A percentile compares a stretch with the other conserved stretches of the same genome.
Evolutionary conservation across 108 stramenopile species (phyloP).

Genomic region (Craspedostauros australis): DNA sequence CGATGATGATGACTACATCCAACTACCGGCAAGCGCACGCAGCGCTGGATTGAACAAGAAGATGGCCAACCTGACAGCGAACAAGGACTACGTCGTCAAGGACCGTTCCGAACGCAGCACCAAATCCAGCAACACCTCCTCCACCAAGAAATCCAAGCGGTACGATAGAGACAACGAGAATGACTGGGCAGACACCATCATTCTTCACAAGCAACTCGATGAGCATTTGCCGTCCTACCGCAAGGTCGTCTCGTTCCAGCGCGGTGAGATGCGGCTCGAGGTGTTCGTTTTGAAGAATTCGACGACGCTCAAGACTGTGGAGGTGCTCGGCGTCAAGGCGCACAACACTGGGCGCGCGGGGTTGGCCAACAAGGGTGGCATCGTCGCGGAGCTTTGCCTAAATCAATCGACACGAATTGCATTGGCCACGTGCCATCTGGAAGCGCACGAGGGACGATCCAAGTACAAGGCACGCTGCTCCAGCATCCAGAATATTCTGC

Average conservation of each 20-base stretch:
- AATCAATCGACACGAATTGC: constrained; percentile 30
- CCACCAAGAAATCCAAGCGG: not conserved
- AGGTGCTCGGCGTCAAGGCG: constrained; percentile 26
- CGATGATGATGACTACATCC: not conserved
- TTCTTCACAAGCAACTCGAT: constrained; percentile 26
- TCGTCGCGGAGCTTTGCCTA: constrained; percentile 41
- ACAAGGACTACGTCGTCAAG: constrained; percentile 15
- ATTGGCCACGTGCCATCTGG: constrained; percentile 53
- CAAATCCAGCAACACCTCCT: not conserved
- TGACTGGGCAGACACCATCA: constrained; percentile 15
- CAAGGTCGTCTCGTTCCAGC: constrained; percentile 27
- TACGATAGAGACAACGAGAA: not conserved
- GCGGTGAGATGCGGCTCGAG: constrained; percentile 61
- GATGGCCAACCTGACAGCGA: constrained; percentile 10
- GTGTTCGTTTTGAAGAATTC: constrained; percentile 27
- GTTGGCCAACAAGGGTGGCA: constrained; percentile 63
- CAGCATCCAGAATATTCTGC: constrained; percentile 36
- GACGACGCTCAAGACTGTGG: constrained; percentile 10
- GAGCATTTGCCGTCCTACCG: constrained; percentile 32
- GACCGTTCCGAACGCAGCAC: not conserved
- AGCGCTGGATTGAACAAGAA: constrained; percentile 1
- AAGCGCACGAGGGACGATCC: constrained; percentile 53
- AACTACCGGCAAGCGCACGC: constrained; percentile 1
- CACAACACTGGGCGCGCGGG: constrained; percentile 50
- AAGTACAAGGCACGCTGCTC: constrained; percentile 37